Percentiles rank a stretch among this genome's conserved stretches.
Evolutionary conservation across 2,329 filamentous ascomycete species (phyloP).

Genomic region (Sarocladium strictum): DNA sequence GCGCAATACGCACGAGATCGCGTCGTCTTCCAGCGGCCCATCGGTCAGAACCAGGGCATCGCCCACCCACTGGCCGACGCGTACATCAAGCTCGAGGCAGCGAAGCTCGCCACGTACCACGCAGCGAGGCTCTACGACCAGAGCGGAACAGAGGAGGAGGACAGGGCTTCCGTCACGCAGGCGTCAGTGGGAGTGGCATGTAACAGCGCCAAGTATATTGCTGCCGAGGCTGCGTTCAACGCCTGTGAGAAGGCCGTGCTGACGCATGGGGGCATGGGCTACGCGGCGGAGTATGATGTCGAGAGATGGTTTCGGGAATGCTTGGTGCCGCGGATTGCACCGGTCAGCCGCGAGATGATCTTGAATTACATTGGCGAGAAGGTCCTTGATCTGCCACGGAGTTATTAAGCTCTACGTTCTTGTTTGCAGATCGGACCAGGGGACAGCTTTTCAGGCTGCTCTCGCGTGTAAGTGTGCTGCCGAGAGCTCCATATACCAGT

Average conservation of each 20-base stretch:
- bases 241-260: slow-evolving; percentile 57
- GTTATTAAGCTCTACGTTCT: no score
- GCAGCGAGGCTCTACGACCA: slow-evolving; percentile 57
- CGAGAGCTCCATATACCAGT: no score
- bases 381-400: slow-evolving; percentile 59
- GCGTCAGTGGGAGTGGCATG: slow-evolving; percentile 57
- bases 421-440: no score
- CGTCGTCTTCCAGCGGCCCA: slow-evolving; percentile 58
- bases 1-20: slow-evolving; percentile 61
- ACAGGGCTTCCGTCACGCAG: slow-evolving; percentile 19
- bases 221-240: slow-evolving; percentile 57
- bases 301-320: slow-evolving; percentile 61
- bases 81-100: slow-evolving; percentile 60
- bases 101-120: slow-evolving; percentile 60
- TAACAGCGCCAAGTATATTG: slow-evolving; percentile 67
- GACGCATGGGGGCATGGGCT: slow-evolving; percentile 59
- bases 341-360: slow-evolving; percentile 67
- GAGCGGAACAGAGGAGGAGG: slow-evolving; percentile 39
- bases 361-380: slow-evolving; percentile 67
- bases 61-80: slow-evolving; percentile 60
- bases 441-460: no score
- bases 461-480: no score
- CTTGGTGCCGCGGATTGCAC: slow-evolving; percentile 58
- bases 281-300: slow-evolving; percentile 59
- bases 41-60: slow-evolving; percentile 61